Evolutionary conservation across 2,329 filamentous ascomycete species (phyloP), one percentile per base, ranked within the genome.

Genomic region (Emergomyces pasteurianus): DNA sequence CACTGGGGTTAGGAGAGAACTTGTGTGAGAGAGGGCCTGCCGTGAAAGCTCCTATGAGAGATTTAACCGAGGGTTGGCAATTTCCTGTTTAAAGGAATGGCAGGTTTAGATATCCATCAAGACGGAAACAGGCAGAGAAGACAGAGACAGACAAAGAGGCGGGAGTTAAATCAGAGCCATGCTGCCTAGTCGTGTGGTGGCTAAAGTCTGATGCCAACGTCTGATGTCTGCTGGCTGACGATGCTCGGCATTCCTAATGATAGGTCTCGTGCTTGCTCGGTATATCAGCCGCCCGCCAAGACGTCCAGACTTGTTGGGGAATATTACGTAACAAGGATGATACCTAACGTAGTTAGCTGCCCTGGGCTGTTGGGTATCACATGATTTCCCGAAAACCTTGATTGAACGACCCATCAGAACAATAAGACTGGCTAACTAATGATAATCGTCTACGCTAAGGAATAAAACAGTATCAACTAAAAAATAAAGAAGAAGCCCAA

Each of bases 211-310:
- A 18, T 40, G 53, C 12, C 34, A 12, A 38, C 6, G 53, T 12
- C 38, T 10, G 53, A 42, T 55, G 52, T 36, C n/a, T 16, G 10
- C n/a, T 14, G 52, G 31, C 34, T 40, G 53, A 40, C n/a, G n/a
- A n/a, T 42, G 36, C 23, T 26, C 21, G 21, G 53, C 34, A 57
- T 43, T 42, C 2, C 2, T 38, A 10, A 18, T 12, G 31, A 54
- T 10, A 4, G n/a, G 34, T 55, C 53, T 34, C 36, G 53, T 38
- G 53, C 16, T 26, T 12, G 21, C 34, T 23, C 43, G 21, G 53
- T 42, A 12, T n/a, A n/a, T n/a, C 58, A 49, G 59, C 61, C 56
- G 61, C 61, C 56, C 59, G 59, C 38, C 46, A 57, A 61, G 56
- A 21, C 40, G 18, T 55, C n/a, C 21, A 28, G 36, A 57, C n/a